Percentiles rank a stretch among this genome's conserved stretches.
Conservation (phyloP, 495 filamentous ascomycete species). For the Achaetomiella virescens region DNA sequence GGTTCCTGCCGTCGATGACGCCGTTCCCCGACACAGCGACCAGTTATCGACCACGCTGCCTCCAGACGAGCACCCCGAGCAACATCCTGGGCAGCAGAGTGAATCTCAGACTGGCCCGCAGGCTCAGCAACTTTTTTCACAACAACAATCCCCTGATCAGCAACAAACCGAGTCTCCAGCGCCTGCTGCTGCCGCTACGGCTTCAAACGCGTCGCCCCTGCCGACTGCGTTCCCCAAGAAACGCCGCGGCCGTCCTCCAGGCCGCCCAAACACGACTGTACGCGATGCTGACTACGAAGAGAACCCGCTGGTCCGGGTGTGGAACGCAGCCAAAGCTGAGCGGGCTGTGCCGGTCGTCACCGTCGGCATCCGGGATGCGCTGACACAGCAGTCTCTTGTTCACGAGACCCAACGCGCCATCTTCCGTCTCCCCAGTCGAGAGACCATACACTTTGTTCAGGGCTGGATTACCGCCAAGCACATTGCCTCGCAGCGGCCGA, state of each 20-base stretch:
- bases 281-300: conserved; percentile 26
- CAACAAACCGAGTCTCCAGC: background rate
- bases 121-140: background rate
- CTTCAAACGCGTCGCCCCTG: conserved; percentile 6
- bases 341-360: conserved; percentile 17
- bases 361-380: conserved; percentile 23
- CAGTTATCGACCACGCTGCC: too few relatives aligned
- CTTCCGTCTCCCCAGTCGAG: conserved; percentile 25
- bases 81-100: background rate
- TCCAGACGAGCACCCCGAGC: too few relatives aligned
- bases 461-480: conserved; percentile 33
- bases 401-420: conserved; percentile 29
- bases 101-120: too few relatives aligned
- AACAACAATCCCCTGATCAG: background rate
- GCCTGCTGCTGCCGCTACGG: background rate
- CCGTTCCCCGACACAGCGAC: background rate
- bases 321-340: conserved; percentile 28
- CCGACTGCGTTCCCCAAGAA: conserved; percentile 27
- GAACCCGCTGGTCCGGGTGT: conserved; percentile 23
- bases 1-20: background rate
- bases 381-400: conserved; percentile 22
- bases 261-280: conserved; percentile 28
- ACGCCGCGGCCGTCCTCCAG: conserved; percentile 29
- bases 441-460: conserved; percentile 29
- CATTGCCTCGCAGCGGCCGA: conserved; percentile 31